Evolutionary conservation across 1,139 yeast genomes (phyloP).

Genomic region (Suhomyces terraborum): DNA sequence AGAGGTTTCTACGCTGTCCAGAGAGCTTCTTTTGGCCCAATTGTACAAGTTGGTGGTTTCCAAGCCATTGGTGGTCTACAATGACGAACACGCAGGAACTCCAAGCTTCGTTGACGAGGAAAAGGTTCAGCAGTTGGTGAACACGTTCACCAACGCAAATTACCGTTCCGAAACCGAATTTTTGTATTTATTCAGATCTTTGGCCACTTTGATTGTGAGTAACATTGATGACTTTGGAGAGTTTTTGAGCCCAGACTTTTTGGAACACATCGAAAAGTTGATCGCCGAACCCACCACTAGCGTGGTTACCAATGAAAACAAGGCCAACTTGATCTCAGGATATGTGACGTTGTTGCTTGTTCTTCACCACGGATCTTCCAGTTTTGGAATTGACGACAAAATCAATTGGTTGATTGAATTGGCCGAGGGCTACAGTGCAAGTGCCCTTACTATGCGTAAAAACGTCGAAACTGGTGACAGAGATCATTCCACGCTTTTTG

Average conservation of each 20-base stretch:
- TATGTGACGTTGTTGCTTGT: constrained; percentile 46
- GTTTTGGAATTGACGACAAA: constrained; percentile 52
- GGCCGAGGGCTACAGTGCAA: constrained; percentile 46
- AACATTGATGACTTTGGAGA: constrained; percentile 56
- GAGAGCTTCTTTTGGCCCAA: constrained; percentile 55
- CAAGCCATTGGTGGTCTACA: constrained; percentile 42
- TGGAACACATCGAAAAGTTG: constrained; percentile 35
- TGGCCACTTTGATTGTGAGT: constrained; percentile 45
- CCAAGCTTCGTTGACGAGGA: constrained; percentile 39
- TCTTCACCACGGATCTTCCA: constrained; percentile 50
- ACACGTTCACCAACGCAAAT: constrained; percentile 33
- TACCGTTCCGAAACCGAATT: constrained; percentile 48
- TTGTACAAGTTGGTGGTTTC: constrained; percentile 49
- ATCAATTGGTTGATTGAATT: constrained; percentile 46
- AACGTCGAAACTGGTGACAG: constrained; percentile 45
- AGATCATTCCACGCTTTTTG: constrained; percentile 46
- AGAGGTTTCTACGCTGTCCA: constrained; percentile 49
- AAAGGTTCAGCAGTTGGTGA: constrained; percentile 37
- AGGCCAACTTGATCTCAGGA: constrained; percentile 47
- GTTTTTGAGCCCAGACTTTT: constrained; percentile 43
- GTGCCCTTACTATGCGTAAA: constrained; percentile 36
- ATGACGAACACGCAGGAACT: constrained; percentile 40
- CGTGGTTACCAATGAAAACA: constrained; percentile 39
- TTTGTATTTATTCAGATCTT: constrained; percentile 43
- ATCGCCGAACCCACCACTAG: constrained; percentile 37